phyloP scores from a whole-genome alignment of 352 stramenopile species.

The Thalassiosira hispida region DNA sequence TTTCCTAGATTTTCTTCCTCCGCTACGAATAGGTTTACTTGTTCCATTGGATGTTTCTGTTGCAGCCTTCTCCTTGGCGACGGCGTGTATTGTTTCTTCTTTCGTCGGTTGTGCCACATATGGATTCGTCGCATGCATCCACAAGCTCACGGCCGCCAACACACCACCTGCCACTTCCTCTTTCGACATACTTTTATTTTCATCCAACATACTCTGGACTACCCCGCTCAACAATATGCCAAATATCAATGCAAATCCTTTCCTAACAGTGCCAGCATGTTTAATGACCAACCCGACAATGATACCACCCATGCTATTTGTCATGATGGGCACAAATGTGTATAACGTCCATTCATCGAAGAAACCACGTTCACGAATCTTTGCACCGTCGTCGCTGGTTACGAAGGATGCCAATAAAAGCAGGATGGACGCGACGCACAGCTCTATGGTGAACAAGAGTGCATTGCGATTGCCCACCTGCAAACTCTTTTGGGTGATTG shows the following conservation, averaged over 20 bases:
- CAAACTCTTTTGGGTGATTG: constrained; percentile 79
- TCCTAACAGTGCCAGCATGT: constrained; percentile 78
- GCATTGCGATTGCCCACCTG: constrained; percentile 58
- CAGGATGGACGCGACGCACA: constrained; percentile 68
- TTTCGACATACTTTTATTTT: constrained; percentile 36
- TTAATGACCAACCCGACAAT: constrained; percentile 84
- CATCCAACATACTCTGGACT: constrained; percentile 58
- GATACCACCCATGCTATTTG: constrained; percentile 77
- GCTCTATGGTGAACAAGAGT: constrained; percentile 76
- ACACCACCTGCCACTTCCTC: constrained; percentile 70
- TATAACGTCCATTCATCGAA: constrained; percentile 69
- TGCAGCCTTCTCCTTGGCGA: neutral
- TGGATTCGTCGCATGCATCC: constrained; percentile 75
- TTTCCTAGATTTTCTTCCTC: constrained; percentile 41
- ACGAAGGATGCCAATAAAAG: constrained; percentile 62
- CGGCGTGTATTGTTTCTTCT: neutral
- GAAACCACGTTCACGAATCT: constrained; percentile 71
- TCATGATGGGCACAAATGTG: constrained; percentile 78
- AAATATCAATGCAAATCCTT: constrained; percentile 85
- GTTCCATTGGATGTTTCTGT: constrained; percentile 3
- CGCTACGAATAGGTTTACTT: neutral
- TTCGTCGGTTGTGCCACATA: constrained; percentile 14
- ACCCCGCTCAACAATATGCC: constrained; percentile 79
- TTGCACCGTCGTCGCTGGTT: constrained; percentile 60
- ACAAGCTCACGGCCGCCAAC: constrained; percentile 75